phyloP scores from a whole-genome alignment of 2,329 filamentous ascomycete genomes.

The Hypoxylon sp. region DNA sequence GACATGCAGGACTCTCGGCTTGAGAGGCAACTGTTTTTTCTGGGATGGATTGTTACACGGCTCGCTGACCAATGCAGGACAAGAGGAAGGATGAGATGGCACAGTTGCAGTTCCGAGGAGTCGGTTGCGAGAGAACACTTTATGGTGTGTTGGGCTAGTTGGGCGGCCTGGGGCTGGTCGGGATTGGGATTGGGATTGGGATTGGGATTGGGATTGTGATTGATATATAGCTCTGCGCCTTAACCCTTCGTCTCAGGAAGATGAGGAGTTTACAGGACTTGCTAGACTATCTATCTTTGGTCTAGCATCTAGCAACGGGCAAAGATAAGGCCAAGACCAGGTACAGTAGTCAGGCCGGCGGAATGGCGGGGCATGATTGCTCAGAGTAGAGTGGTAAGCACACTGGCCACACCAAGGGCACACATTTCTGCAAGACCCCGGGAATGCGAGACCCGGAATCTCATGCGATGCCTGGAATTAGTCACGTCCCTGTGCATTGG shows the following conservation, averaged over 20 bases:
- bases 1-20: slow-evolving; percentile 43
- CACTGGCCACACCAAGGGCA: not conserved
- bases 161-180: not conserved
- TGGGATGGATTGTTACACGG: slow-evolving; percentile 38
- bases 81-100: slow-evolving; percentile 33
- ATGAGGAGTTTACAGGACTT: slow-evolving; percentile 29
- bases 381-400: slow-evolving; percentile 22
- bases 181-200: slow-evolving; percentile 30
- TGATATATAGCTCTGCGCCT: slow-evolving; percentile 40
- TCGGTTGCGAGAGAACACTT: slow-evolving; percentile 35
- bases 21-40: slow-evolving; percentile 34
- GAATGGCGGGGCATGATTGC: slow-evolving; percentile 34
- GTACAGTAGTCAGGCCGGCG: slow-evolving; percentile 29
- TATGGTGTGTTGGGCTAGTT: slow-evolving; percentile 10
- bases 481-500: slow-evolving; percentile 35
- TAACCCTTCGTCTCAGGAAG: slow-evolving; percentile 21
- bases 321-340: slow-evolving; percentile 39
- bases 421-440: slow-evolving; percentile 35
- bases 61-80: slow-evolving; percentile 36
- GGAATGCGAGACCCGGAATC: slow-evolving; percentile 28
- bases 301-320: slow-evolving; percentile 29
- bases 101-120: slow-evolving; percentile 36
- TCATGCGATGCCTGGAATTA: slow-evolving; percentile 34
- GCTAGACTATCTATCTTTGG: slow-evolving; percentile 30
- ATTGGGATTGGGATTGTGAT: slow-evolving; percentile 26